Evolutionary conservation across 768 basidiomycete genomes (phyloP).

Genomic region (Mycena maculata): DNA sequence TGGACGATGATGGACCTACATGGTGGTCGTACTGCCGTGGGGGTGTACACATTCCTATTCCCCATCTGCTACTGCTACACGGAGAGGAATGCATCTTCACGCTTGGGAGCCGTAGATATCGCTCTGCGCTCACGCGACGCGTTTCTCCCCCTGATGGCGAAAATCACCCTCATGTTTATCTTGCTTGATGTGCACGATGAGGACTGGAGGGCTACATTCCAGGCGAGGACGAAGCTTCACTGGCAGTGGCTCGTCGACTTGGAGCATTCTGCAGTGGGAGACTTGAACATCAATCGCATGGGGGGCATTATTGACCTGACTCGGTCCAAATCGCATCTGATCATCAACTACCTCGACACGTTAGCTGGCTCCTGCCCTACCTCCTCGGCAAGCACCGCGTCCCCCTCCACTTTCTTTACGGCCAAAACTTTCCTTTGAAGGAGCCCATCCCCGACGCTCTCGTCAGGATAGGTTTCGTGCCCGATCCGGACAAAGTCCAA

Average conservation of each 20-base stretch:
- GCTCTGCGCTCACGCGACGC: constrained; percentile 27
- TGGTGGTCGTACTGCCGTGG: constrained; percentile 14
- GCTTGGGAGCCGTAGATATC: constrained; percentile 3
- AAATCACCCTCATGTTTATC: constrained; percentile 21
- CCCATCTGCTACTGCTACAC: constrained; percentile 26
- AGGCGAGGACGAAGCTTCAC: not conserved
- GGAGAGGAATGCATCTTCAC: constrained; percentile 13
- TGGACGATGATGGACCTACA: constrained; percentile 9
- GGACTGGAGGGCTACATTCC: constrained; percentile 19
- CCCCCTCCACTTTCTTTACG: constrained; percentile 30
- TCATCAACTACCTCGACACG: constrained; percentile 19
- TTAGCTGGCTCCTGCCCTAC: constrained; percentile 23
- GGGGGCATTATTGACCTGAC: constrained; percentile 30
- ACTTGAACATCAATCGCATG: constrained; percentile 22
- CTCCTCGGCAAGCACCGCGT: constrained; percentile 22
- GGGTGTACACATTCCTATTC: not conserved
- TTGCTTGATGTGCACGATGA: constrained; percentile 17
- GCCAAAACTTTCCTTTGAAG: constrained; percentile 15
- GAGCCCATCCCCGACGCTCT: constrained; percentile 25
- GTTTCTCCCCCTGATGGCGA: constrained; percentile 27
- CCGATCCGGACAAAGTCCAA: not conserved
- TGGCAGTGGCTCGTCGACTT: constrained; percentile 24
- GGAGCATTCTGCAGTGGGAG: constrained; percentile 24
- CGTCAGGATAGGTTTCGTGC: constrained; percentile 1
- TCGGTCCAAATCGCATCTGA: constrained; percentile 10